Percentiles rank a stretch among this genome's conserved stretches.
Evolutionary conservation across 2,329 filamentous ascomycete species (phyloP).

Genomic region (Talaromyces sp.): DNA sequence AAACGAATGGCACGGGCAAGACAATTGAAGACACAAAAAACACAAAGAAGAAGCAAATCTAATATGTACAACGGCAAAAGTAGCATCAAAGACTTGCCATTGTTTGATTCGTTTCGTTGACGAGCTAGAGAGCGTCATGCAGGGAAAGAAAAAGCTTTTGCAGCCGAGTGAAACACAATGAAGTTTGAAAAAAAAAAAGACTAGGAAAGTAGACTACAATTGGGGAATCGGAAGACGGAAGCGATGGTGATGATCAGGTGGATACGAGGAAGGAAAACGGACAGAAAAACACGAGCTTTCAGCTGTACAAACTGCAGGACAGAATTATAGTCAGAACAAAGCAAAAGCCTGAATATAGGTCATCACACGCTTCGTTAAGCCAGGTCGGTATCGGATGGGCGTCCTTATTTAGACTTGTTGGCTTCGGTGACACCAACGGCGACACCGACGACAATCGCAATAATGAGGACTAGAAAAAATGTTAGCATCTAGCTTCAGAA

Average conservation of each 20-base stretch:
- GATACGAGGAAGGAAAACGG: background rate
- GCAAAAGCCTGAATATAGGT: background rate
- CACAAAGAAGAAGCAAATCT: conserved; percentile 25
- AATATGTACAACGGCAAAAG: conserved; percentile 34
- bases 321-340: conserved; percentile 3
- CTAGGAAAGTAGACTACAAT: conserved; percentile 17
- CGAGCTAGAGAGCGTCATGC: conserved; percentile 7
- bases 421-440: conserved; percentile 45
- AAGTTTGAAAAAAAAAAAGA: conserved; percentile 5
- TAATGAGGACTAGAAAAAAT: conserved; percentile 50
- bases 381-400: conserved; percentile 20
- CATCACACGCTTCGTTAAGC: conserved; percentile 7
- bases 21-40: conserved; percentile 16
- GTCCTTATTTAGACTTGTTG: conserved; percentile 19
- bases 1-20: conserved; percentile 18
- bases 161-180: conserved; percentile 4
- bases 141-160: conserved; percentile 7
- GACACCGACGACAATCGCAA: conserved; percentile 52
- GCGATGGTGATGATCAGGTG: background rate
- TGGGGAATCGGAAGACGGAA: conserved; percentile 10
- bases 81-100: conserved; percentile 27
- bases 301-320: conserved; percentile 10
- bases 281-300: background rate
- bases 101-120: conserved; percentile 16
- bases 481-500: conserved; percentile 14